Conservation (phyloP, 1,139 yeast genomes). For the Yamadazyma atmosphaerica region DNA sequence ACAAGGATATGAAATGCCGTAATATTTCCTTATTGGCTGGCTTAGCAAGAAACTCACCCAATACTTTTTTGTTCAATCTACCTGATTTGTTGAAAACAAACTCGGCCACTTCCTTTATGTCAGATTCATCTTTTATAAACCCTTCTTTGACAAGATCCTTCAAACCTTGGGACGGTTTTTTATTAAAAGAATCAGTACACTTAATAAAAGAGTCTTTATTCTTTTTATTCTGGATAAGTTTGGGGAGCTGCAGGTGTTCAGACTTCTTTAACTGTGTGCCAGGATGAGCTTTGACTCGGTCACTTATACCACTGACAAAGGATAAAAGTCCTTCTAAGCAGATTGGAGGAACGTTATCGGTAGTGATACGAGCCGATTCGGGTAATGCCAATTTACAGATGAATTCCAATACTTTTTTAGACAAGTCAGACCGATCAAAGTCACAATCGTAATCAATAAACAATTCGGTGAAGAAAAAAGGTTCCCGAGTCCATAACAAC, state of each 20-base stretch:
- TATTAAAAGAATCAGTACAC: constrained; percentile 74
- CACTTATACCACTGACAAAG: constrained; percentile 65
- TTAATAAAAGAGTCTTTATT: constrained; percentile 72
- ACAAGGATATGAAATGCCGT: constrained; percentile 62
- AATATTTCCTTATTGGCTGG: constrained; percentile 65
- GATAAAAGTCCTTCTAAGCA: constrained; percentile 86
- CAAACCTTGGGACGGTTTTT: constrained; percentile 76
- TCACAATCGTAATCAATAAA: constrained; percentile 91
- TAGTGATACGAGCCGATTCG: constrained; percentile 71
- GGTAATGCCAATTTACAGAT: constrained; percentile 78
- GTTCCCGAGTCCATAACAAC: constrained; percentile 80
- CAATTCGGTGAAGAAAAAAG: constrained; percentile 71
- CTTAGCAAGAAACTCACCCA: constrained; percentile 86
- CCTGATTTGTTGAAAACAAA: constrained; percentile 80
- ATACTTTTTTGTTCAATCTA: constrained; percentile 77
- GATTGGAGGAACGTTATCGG: constrained; percentile 89
- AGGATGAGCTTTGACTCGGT: constrained; percentile 43
- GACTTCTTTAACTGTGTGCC: constrained; percentile 16
- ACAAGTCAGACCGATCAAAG: constrained; percentile 79
- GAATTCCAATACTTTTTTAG: constrained; percentile 67
- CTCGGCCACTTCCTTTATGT: constrained; percentile 63
- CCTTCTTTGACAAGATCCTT: constrained; percentile 59
- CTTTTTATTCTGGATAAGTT: constrained; percentile 46
- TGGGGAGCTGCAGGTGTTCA: constrained; percentile 21
- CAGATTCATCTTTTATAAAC: constrained; percentile 56